Evolutionary conservation across 2,329 filamentous ascomycete genomes (phyloP).

Genomic region (Trichoderma harzianum): DNA sequence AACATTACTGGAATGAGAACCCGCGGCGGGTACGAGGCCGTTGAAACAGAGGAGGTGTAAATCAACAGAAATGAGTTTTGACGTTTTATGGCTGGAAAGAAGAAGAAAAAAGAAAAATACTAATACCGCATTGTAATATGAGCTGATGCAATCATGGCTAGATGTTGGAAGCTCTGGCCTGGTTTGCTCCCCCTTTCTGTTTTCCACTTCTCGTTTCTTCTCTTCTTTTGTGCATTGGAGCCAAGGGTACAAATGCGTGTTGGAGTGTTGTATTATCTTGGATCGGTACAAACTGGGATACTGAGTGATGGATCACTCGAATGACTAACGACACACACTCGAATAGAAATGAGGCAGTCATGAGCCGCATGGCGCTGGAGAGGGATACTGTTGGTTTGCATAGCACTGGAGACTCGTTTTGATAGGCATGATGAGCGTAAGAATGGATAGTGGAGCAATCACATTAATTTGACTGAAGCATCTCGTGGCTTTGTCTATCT

Average conservation of each 20-base stretch:
- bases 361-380: slow-evolving; percentile 3
- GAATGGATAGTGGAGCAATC: neutral
- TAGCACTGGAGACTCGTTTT: neutral
- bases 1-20: slow-evolving; percentile 47
- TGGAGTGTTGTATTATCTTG: slow-evolving; percentile 10
- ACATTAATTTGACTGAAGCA: neutral
- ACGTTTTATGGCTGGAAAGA: neutral
- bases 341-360: neutral
- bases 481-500: neutral
- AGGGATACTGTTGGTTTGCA: slow-evolving; percentile 4
- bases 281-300: slow-evolving; percentile 2
- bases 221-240: neutral
- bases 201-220: neutral
- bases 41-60: slow-evolving; percentile 52
- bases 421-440: neutral
- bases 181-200: neutral
- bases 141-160: neutral
- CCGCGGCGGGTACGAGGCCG: slow-evolving; percentile 60
- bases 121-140: slow-evolving; percentile 9
- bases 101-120: neutral
- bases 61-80: slow-evolving; percentile 41
- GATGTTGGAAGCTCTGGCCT: neutral
- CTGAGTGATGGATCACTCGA: neutral
- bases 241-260: neutral
- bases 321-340: slow-evolving; percentile 10